Evolutionary conservation across 352 stramenopile genomes (phyloP), one percentile per base, ranked within the genome.

Genomic region (Phytophthora agathidicida): DNA sequence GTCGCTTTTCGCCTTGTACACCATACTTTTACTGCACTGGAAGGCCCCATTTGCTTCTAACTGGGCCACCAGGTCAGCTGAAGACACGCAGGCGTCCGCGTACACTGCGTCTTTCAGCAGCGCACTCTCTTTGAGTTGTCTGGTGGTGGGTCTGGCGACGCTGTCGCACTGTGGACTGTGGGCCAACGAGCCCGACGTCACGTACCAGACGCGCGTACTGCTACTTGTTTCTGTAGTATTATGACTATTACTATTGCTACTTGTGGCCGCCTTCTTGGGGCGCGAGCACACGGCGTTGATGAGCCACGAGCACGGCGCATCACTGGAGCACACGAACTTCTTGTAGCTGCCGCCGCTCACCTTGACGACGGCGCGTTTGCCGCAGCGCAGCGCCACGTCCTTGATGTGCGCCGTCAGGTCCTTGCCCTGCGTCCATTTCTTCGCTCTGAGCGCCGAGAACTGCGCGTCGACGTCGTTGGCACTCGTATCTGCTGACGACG

Each of bases 1-100:
- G n/a, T 85, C 75, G 10, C 56, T 80, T 38, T 85, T 85, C 16
- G 69, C 71, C 44, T 85, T 84, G 57, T 84, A 84, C 9, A 77
- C 75, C 62, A 85, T 78, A 44, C 72, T 82, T 54, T 82, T 82
- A 49, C 58, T 82, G 48, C 75, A 82, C 19, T 70, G 61, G 16
- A 78, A 55, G 7, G 67, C n/a, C 46, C 53, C 59, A 10, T 62
- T 22, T 9, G 39, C 38, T 39, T 69, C 59, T 4, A 85, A 52
- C 31, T 71, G 75, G 47, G 71, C 68, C 9, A 80, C 63, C 23
- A 82, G 54, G 30, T 65, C 48, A 3, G 65, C 57, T 7, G 71
- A 81, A 14, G 74, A 84, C 20, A 80, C 65, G 38, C 68, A 61
- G 3, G 65, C 43, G 60, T 86, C 67, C 11, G 49, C 39, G n/a